Evolutionary conservation across 2,329 filamentous ascomycete genomes (phyloP).

Genomic region (Hypomyces perniciosus): DNA sequence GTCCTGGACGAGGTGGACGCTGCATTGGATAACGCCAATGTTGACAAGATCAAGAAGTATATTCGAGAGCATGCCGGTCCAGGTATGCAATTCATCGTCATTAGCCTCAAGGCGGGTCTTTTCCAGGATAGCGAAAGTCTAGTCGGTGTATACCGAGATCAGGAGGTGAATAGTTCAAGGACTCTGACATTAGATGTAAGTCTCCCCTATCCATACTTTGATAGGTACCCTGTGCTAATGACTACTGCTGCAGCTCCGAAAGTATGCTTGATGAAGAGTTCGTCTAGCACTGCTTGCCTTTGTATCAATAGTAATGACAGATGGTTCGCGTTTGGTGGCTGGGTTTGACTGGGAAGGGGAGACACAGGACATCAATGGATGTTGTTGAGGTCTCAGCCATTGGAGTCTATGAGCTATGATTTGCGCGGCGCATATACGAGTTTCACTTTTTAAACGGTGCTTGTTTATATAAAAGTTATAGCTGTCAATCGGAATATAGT

Average conservation of each 20-base stretch:
- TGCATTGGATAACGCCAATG: conserved; percentile 95
- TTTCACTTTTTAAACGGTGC: neutral
- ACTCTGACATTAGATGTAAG: conserved; percentile 94
- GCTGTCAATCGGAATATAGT: neutral
- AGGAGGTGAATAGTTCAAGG: conserved; percentile 86
- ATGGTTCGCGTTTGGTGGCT: neutral
- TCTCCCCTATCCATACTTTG: conserved; percentile 15
- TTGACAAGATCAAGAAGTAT: conserved; percentile 93
- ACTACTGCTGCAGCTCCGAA: conserved; percentile 24
- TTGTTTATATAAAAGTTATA: neutral
- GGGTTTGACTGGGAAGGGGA: conserved; percentile 3
- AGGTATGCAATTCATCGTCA: conserved; percentile 99
- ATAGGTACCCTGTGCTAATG: conserved; percentile 8
- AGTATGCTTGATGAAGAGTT: conserved; percentile 24
- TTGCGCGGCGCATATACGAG: conserved; percentile 7
- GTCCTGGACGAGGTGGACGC: conserved; percentile 97
- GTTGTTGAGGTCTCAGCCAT: neutral
- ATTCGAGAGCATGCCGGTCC: conserved; percentile 90
- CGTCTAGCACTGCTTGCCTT: neutral
- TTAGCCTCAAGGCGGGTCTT: conserved; percentile 87
- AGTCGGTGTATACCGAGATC: conserved; percentile 92
- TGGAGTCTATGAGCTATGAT: conserved; percentile 11
- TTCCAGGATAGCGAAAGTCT: conserved; percentile 96
- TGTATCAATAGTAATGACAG: conserved; percentile 9
- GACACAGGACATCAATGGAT: conserved; percentile 5